phyloP scores from a whole-genome alignment of 1,284 basidiomycete genomes.

The Ustilago trichophora region DNA sequence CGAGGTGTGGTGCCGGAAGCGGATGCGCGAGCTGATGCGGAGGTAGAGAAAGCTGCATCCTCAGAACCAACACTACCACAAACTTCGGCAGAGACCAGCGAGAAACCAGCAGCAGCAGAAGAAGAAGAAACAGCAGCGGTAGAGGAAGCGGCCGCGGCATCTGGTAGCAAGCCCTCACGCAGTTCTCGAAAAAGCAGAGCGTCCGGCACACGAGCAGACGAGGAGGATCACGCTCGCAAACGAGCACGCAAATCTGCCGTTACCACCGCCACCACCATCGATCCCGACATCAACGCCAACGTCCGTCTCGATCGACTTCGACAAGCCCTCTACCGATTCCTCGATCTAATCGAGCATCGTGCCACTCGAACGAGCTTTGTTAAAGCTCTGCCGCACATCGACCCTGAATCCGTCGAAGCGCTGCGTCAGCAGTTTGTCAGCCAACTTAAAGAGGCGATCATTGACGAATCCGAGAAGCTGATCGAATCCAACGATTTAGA shows the following conservation, averaged over 20 bases:
- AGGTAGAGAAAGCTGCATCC: too few relatives aligned
- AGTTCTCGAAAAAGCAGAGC: slow-evolving; percentile 13
- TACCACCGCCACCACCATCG: background rate
- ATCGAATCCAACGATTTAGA: slow-evolving; percentile 50
- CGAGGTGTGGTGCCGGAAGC: too few relatives aligned
- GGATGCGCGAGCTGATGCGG: too few relatives aligned
- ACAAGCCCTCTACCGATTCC: slow-evolving; percentile 51
- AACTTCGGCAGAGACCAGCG: background rate
- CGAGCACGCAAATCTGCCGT: slow-evolving; percentile 17
- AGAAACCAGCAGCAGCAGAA: slow-evolving; percentile 5
- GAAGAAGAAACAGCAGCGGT: background rate
- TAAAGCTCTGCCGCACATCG: slow-evolving; percentile 45
- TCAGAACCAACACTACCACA: background rate
- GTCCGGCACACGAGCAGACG: slow-evolving; percentile 3
- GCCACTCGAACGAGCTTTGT: slow-evolving; percentile 44
- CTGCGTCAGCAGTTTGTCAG: slow-evolving; percentile 50
- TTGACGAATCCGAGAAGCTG: slow-evolving; percentile 49
- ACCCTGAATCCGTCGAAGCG: slow-evolving; percentile 40
- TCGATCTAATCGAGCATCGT: slow-evolving; percentile 55
- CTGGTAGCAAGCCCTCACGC: slow-evolving; percentile 8
- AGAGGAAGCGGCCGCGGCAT: background rate
- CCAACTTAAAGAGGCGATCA: slow-evolving; percentile 53
- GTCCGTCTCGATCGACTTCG: slow-evolving; percentile 52
- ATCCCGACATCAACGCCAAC: slow-evolving; percentile 5
- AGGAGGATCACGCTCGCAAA: slow-evolving; percentile 7